Evolutionary conservation across 192 early-diverging fungal species (phyloP).

Genomic region (Entrophospora sp.): DNA sequence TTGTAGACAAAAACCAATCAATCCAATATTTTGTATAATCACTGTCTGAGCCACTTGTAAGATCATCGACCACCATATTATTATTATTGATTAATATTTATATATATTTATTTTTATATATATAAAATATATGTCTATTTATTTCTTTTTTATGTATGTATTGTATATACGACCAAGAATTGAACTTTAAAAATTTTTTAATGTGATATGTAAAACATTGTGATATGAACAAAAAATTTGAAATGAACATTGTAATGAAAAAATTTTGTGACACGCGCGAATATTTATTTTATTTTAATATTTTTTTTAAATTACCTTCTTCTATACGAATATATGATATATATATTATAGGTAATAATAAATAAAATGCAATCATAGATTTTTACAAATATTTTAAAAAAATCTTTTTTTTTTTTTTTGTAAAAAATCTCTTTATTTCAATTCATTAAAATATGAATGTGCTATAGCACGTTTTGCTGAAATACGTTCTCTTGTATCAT

Average conservation of each 20-base stretch:
- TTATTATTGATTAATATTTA: background rate
- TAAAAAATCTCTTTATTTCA: background rate
- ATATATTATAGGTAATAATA: background rate
- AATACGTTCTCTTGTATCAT: slow-evolving; percentile 69
- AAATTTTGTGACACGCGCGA: no score
- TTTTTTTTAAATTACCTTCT: no score
- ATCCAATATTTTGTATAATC: slow-evolving; percentile 80
- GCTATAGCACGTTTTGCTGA: slow-evolving; percentile 62
- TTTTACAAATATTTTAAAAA: background rate
- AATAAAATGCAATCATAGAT: background rate
- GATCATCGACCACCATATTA: slow-evolving; percentile 40
- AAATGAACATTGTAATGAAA: background rate
- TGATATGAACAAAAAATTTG: background rate
- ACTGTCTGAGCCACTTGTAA: slow-evolving; percentile 50
- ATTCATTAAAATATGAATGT: slow-evolving; percentile 2
- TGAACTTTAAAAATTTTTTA: background rate
- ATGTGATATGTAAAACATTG: background rate
- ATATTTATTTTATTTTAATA: no score
- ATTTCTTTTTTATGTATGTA: background rate
- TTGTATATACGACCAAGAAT: background rate
- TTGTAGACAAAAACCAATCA: slow-evolving; percentile 85
- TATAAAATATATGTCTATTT: background rate
- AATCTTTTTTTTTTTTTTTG: background rate
- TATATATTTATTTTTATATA: background rate
- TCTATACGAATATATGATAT: no score